Evolutionary conservation across 1,284 basidiomycete genomes (phyloP).

Genomic region (Coniferiporia weirii): DNA sequence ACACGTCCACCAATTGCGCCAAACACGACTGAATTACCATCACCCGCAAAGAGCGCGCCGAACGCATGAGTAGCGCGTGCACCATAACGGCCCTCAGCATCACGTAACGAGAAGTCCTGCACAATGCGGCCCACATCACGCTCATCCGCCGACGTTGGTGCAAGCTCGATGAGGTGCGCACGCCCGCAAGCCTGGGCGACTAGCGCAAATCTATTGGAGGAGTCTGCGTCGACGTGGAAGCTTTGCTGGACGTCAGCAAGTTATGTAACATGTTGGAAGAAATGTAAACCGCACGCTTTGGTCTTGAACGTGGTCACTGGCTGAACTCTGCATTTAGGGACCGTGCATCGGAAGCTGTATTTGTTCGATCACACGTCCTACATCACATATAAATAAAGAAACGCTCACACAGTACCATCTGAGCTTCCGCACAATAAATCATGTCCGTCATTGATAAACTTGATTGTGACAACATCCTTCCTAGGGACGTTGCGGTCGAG

Average conservation of each 20-base stretch:
- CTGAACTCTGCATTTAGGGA: constrained; percentile 57
- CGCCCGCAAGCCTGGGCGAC: constrained; percentile 45
- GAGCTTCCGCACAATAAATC: constrained; percentile 61
- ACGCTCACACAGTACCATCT: constrained; percentile 58
- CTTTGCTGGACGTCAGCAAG: constrained; percentile 26
- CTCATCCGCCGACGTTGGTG: constrained; percentile 34
- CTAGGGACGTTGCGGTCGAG: constrained; percentile 52
- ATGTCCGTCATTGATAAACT: constrained; percentile 54
- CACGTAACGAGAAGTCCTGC: constrained; percentile 42
- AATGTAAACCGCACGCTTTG: constrained; percentile 42
- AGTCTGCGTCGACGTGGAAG: constrained; percentile 46
- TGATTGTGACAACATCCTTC: constrained; percentile 55
- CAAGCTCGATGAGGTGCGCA: constrained; percentile 37
- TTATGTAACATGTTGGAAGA: constrained; percentile 1
- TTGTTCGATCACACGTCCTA: background rate
- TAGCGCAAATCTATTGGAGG: constrained; percentile 42
- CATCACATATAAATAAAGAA: background rate
- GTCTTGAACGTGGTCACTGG: constrained; percentile 50
- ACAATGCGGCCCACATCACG: constrained; percentile 47
- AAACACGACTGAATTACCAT: constrained; percentile 48
- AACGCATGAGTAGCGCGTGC: constrained; percentile 32
- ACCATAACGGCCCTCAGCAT: constrained; percentile 26
- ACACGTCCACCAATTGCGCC: constrained; percentile 47
- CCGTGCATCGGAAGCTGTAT: background rate
- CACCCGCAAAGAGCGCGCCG: constrained; percentile 47